Evolutionary conservation across 305 asterid species (phyloP).

Genomic region (Solanum chacoense): DNA sequence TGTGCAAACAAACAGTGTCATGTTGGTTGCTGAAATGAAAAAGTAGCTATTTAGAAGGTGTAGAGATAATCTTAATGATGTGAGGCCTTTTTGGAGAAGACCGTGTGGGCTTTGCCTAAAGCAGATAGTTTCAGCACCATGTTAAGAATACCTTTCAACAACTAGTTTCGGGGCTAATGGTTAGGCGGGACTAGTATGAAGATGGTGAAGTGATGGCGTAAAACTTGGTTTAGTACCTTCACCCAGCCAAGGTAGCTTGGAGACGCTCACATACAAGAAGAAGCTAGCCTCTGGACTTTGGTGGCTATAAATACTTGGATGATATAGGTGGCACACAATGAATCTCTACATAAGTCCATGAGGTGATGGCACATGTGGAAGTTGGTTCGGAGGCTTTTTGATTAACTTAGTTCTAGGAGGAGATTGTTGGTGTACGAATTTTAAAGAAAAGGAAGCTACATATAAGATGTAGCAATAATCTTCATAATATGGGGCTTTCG

Average conservation of each 20-base stretch:
- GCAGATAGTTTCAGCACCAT: not conserved
- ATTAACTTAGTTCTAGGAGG: not conserved
- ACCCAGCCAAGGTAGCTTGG: not conserved
- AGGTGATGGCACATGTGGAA: not conserved
- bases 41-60: not conserved
- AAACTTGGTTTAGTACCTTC: not conserved
- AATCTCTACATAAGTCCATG: not conserved
- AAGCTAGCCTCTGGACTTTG: not conserved
- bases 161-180: not conserved
- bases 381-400: not conserved
- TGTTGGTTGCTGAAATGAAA: not conserved
- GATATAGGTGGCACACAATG: not conserved
- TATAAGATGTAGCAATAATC: not conserved
- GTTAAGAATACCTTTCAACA: not conserved
- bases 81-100: not conserved
- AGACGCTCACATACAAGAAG: not conserved
- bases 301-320: not conserved
- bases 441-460: not conserved
- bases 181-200: not conserved
- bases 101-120: not conserved
- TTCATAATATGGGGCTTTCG: not conserved
- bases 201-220: not conserved
- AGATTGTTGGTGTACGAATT: not conserved
- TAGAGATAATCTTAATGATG: not conserved
- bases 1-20: not conserved